phyloP scores from a whole-genome alignment of 139 green algal genomes.

The Zygnema cylindricum region DNA sequence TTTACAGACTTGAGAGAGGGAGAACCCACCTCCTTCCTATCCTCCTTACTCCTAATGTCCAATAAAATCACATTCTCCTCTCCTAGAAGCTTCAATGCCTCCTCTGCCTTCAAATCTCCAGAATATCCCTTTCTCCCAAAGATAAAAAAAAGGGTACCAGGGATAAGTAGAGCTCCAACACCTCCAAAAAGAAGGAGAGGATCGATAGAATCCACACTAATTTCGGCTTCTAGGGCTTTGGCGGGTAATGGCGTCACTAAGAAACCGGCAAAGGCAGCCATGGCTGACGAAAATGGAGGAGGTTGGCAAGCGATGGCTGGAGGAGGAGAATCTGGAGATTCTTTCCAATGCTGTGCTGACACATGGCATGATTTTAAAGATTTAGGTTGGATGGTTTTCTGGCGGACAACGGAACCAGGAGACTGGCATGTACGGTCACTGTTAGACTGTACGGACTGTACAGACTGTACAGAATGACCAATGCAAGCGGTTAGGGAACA shows the following conservation, averaged over 20 bases:
- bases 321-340: too few species aligned
- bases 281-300: too few species aligned
- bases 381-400: too few species aligned
- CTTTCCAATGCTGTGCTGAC: too few species aligned
- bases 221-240: not conserved
- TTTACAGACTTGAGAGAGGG: not conserved
- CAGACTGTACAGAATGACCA: too few species aligned
- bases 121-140: conserved; percentile 1
- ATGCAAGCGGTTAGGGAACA: too few species aligned
- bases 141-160: not conserved
- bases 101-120: not conserved
- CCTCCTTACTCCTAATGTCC: conserved; percentile 17
- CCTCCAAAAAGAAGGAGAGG: not conserved
- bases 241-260: not conserved
- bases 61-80: not conserved
- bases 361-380: too few species aligned
- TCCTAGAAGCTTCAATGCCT: not conserved
- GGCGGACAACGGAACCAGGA: too few species aligned
- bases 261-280: not conserved
- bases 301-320: too few species aligned
- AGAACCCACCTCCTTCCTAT: not conserved
- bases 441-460: too few species aligned
- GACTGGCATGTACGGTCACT: too few species aligned
- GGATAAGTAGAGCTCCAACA: not conserved
- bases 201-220: not conserved